Evolutionary conservation across 2,329 filamentous ascomycete species (phyloP).

Genomic region (Phialophora macrospora): DNA sequence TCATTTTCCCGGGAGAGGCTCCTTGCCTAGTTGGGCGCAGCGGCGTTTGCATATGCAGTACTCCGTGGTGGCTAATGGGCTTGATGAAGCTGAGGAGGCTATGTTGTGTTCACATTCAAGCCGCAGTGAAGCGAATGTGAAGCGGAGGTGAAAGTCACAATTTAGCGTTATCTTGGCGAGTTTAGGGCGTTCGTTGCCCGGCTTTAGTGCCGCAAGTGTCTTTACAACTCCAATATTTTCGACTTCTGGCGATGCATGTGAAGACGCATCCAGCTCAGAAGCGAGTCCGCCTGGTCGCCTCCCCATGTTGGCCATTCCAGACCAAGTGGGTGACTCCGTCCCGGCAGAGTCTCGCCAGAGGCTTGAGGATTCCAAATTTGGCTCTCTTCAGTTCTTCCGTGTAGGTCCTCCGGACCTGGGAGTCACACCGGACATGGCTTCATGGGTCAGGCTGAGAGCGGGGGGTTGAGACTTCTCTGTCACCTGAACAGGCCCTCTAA

Average conservation of each 20-base stretch:
- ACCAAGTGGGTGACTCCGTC: not conserved
- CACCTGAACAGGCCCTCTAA: not conserved
- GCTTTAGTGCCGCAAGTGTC: not conserved
- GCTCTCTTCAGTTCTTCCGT: not conserved
- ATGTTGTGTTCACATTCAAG: not conserved
- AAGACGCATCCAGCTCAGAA: not conserved
- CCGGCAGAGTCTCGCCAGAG: not conserved
- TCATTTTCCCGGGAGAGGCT: not conserved
- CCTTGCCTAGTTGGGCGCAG: not conserved
- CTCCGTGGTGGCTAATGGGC: not conserved
- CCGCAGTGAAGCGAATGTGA: not conserved
- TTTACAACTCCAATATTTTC: not conserved
- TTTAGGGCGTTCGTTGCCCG: not conserved
- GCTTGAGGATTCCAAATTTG: not conserved
- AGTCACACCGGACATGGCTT: not conserved
- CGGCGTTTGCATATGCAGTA: not conserved
- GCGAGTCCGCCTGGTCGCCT: not conserved
- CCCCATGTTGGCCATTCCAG: not conserved
- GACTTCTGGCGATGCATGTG: not conserved
- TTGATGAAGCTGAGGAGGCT: not conserved
- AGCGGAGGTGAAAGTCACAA: not conserved
- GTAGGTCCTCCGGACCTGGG: not conserved
- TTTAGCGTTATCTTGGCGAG: not conserved
- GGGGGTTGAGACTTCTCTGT: not conserved
- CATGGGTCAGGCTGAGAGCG: not conserved